These are phyloP conservation scores for Diplodia intermedia DNA, from an alignment of 2,329 filamentous ascomycete genomes.

Conservation along the genomic window DNA sequence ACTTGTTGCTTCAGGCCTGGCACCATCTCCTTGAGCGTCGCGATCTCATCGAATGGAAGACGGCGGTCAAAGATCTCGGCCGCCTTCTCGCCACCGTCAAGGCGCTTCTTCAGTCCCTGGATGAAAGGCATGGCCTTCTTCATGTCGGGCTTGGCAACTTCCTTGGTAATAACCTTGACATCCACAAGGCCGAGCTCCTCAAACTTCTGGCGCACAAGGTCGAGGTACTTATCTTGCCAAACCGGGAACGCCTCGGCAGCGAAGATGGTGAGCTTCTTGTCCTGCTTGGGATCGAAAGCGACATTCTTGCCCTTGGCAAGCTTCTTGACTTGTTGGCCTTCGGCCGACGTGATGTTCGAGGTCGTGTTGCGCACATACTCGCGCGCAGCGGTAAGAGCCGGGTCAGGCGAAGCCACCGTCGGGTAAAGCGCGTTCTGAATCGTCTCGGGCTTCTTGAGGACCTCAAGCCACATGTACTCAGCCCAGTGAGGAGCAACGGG, in stretches of 20 bases:
- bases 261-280: constrained; percentile 90
- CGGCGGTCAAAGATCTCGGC: constrained; percentile 80
- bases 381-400: constrained; percentile 75
- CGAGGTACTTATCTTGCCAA: constrained; percentile 92
- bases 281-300: constrained; percentile 85
- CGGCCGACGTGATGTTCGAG: constrained; percentile 83
- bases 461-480: constrained; percentile 92
- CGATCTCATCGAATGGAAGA: constrained; percentile 84
- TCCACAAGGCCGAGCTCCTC: constrained; percentile 71
- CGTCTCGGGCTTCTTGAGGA: constrained; percentile 76
- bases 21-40: constrained; percentile 78
- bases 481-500: constrained; percentile 92
- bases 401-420: constrained; percentile 68
- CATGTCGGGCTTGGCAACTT: constrained; percentile 85
- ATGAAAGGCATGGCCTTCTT: constrained; percentile 99
- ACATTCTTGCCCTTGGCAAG: constrained; percentile 90
- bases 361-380: constrained; percentile 79
- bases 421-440: constrained; percentile 84
- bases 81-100: constrained; percentile 71
- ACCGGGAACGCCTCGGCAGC: constrained; percentile 78
- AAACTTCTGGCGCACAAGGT: constrained; percentile 76
- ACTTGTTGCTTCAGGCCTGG: constrained; percentile 78
- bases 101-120: constrained; percentile 81
- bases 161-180: constrained; percentile 80
- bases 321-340: constrained; percentile 83